Percentiles rank a stretch among this genome's conserved stretches.
These are phyloP conservation scores for Skeletonema marinoi DNA, from an alignment of 108 stramenopile genomes.

Conservation along the genomic window DNA sequence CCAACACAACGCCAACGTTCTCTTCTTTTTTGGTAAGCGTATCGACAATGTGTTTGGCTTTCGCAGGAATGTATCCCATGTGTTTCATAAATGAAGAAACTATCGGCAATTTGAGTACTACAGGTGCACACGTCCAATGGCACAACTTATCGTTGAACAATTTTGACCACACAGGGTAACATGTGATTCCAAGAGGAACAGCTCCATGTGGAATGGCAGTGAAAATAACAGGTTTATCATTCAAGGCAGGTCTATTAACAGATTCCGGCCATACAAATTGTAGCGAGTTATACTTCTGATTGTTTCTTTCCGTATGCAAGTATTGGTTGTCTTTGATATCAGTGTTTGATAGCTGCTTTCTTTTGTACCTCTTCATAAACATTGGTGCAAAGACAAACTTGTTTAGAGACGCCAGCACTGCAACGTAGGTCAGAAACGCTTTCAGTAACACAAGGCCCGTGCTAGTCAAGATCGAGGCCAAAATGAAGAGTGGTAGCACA, in stretches of 20 bases:
- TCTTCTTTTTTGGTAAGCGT: conserved; percentile 64
- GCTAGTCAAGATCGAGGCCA: conserved; percentile 27
- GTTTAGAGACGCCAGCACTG: conserved; percentile 23
- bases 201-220: conserved; percentile 67
- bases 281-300: conserved; percentile 53
- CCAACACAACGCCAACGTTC: conserved; percentile 72
- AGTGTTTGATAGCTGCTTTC: conserved; percentile 14
- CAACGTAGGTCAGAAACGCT: conserved; percentile 37
- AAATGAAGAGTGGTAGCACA: conserved; percentile 34
- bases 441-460: conserved; percentile 22
- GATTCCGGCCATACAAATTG: conserved; percentile 57
- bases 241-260: conserved; percentile 44
- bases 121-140: conserved; percentile 68
- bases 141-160: conserved; percentile 62
- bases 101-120: conserved; percentile 59
- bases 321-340: conserved; percentile 62
- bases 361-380: conserved; percentile 52
- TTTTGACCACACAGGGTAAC: conserved; percentile 73
- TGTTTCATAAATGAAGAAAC: conserved; percentile 48
- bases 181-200: conserved; percentile 64
- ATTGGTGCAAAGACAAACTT: conserved; percentile 37
- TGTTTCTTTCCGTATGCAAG: conserved; percentile 68
- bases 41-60: conserved; percentile 53
- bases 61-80: conserved; percentile 80
- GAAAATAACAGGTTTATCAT: conserved; percentile 52